Conservation (phyloP, 2,329 filamentous ascomycete genomes). For the Trichoderma polysporum region DNA sequence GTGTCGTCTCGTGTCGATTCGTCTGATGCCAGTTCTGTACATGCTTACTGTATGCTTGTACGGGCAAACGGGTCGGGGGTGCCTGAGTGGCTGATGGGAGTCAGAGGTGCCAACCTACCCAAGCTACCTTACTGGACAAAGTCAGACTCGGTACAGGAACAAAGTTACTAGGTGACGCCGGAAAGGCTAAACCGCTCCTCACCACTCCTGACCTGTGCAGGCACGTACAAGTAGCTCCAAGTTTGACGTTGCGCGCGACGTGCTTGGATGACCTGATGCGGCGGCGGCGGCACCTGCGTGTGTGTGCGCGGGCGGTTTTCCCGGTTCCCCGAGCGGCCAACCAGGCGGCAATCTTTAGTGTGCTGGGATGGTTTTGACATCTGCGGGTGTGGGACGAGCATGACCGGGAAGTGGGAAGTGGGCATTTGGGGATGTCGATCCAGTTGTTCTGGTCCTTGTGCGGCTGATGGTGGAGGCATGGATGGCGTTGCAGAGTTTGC, state of each 20-base stretch:
- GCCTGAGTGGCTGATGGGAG: not conserved
- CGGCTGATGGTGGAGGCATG: conserved; percentile 15
- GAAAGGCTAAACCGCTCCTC: not conserved
- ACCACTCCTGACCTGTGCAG: not conserved
- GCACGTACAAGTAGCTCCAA: not conserved
- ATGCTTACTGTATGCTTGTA: not conserved
- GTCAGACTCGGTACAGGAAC: not conserved
- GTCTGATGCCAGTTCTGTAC: not conserved
- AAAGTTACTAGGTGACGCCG: not conserved
- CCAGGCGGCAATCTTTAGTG: conserved; percentile 12
- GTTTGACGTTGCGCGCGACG: not conserved
- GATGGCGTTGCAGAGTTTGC: not conserved
- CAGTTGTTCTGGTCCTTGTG: conserved; percentile 1
- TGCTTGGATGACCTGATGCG: conserved; percentile 7
- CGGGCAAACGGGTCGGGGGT: too few species aligned
- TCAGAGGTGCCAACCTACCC: not conserved
- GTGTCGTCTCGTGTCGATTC: not conserved
- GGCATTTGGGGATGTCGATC: conserved; percentile 12
- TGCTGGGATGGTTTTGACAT: conserved; percentile 21
- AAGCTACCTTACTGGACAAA: not conserved
- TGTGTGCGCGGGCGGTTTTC: not conserved
- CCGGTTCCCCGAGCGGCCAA: conserved; percentile 20
- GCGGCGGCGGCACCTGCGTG: not conserved
- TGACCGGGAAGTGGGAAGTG: conserved; percentile 16
- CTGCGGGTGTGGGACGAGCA: conserved; percentile 14